A percentile compares a stretch with the other conserved stretches of the same genome.
These are phyloP conservation scores for Claviceps spartinae DNA, from an alignment of 2,329 filamentous ascomycete genomes.

Conservation along the genomic window DNA sequence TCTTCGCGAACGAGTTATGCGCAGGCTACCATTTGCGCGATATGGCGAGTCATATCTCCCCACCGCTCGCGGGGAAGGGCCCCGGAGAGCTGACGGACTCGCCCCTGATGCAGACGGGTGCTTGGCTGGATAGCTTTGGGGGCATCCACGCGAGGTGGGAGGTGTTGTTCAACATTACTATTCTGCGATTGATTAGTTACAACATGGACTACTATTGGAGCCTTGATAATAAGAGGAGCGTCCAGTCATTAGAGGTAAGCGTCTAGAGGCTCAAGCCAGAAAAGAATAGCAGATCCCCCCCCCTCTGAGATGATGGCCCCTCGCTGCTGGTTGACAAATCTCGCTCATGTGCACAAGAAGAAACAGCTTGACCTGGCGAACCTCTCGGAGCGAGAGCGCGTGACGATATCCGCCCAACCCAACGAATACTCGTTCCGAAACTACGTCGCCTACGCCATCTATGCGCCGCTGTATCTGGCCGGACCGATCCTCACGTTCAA, in stretches of 20 bases:
- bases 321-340: neutral
- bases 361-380: slow-evolving; percentile 82
- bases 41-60: slow-evolving; percentile 40
- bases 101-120: slow-evolving; percentile 45
- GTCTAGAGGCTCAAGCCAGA: neutral
- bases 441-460: slow-evolving; percentile 80
- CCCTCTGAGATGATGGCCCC: neutral
- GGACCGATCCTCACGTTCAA: slow-evolving; percentile 96
- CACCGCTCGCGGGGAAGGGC: slow-evolving; percentile 6
- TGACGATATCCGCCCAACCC: slow-evolving; percentile 58
- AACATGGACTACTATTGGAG: slow-evolving; percentile 97
- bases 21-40: slow-evolving; percentile 60
- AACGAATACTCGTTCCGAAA: slow-evolving; percentile 69
- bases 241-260: slow-evolving; percentile 69
- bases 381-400: slow-evolving; percentile 78
- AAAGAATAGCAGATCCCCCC: neutral
- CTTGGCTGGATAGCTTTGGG: slow-evolving; percentile 62
- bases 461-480: slow-evolving; percentile 83
- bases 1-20: slow-evolving; percentile 83
- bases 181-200: slow-evolving; percentile 87
- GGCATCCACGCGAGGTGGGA: slow-evolving; percentile 89
- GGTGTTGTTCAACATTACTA: slow-evolving; percentile 93
- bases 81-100: slow-evolving; percentile 18
- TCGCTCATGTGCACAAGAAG: slow-evolving; percentile 73
- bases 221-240: slow-evolving; percentile 46